Evolutionary conservation across 1,139 yeast genomes (phyloP), one percentile per base, ranked within the genome.

Genomic region (Kurtzmaniella natalensis): DNA sequence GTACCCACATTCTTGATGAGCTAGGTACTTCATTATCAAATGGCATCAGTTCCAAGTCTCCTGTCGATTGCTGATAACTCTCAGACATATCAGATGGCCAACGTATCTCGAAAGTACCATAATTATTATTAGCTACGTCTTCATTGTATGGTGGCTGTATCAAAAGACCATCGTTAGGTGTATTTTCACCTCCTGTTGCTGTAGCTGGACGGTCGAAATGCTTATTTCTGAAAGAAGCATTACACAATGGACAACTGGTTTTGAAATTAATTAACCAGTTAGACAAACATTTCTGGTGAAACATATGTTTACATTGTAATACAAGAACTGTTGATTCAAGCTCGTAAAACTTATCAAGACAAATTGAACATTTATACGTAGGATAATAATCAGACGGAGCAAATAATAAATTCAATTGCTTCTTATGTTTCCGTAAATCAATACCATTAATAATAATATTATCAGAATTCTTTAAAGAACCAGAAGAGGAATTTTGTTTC

Each of bases 211-310:
- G 28, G 15, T 26, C 23, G 3, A 18, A 18, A 8, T 27, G 38
- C 11, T 22, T 15, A 23, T 36, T 18, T 23, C 32, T 19, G 13
- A 61, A 45, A 7, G 50, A 38, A 16, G 56, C 49, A 43, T 68
- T 68, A 43, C 75, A 69, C 41, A 69, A 57, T 0, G 75, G 75
- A 45, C 75, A 69, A 36, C 65, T 62, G 37, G 72, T 48, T 32
- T 57, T 55, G 46, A 68, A 69, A 44, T 68, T 66, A 18, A 69
- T 61, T 31, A 69, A 51, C 75, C 75, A 69, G 41, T 67, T 68
- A 15, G 70, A 59, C 34, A 69, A 55, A 42, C 75, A 69, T 21
- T 50, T 49, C 39, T 69, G 70, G 43, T 69, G 75, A 42, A 57
- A 68, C 23, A 68, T 55, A 45, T 69, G 75, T 42, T 65, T 65